phyloP scores from a whole-genome alignment of 2,329 filamentous ascomycete species.

The Sordariomycetes sp. region DNA sequence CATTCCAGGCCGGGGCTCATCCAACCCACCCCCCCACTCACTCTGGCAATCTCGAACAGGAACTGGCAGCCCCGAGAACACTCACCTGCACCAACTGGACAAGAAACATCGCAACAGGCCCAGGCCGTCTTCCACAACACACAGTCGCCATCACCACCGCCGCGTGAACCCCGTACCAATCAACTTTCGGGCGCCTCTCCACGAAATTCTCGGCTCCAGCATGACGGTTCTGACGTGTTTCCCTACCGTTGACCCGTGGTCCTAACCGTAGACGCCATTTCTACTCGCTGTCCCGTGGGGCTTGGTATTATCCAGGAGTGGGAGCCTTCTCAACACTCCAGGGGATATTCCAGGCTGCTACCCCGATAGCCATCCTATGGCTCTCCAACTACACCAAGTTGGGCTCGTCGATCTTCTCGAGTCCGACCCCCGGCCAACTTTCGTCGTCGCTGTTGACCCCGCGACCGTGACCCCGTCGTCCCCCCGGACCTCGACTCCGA shows the following conservation, averaged over 20 bases:
- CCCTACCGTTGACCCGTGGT: neutral
- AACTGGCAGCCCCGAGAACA: neutral
- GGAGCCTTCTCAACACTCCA: neutral
- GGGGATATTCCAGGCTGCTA: neutral
- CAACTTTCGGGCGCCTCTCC: neutral
- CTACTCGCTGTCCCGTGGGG: neutral
- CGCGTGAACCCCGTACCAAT: neutral
- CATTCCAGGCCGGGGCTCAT: neutral
- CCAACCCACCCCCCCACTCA: neutral
- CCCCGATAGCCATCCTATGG: conserved; percentile 7
- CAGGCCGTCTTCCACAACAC: neutral
- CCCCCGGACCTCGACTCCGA: neutral
- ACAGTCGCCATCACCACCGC: neutral
- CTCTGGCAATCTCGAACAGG: neutral
- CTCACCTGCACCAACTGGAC: neutral
- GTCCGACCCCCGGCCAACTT: conserved; percentile 26
- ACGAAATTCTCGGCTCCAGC: neutral
- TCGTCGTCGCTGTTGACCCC: conserved; percentile 16
- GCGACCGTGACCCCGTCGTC: neutral
- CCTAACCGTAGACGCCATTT: neutral
- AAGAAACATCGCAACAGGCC: neutral
- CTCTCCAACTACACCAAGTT: conserved; percentile 1
- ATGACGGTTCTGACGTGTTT: neutral
- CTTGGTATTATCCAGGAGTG: neutral
- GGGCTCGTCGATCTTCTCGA: conserved; percentile 25